phyloP scores from a whole-genome alignment of 208 protist genomes.

The Wallacemonas collosoma region DNA sequence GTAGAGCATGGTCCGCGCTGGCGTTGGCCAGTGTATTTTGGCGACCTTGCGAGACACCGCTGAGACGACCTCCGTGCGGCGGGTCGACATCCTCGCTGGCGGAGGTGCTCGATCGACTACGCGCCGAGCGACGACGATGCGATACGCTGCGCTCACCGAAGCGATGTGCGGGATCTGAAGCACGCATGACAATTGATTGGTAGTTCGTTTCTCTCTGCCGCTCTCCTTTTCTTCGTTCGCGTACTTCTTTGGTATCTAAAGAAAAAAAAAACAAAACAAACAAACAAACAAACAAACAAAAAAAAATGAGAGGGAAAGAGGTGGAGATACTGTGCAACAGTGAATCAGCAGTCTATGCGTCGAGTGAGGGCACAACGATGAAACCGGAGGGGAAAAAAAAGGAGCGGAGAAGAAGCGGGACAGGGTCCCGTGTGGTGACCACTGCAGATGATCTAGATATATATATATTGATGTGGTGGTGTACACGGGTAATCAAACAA shows the following conservation, averaged over 20 bases:
- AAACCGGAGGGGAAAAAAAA: too few species aligned
- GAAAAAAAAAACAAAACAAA: conserved; percentile 14
- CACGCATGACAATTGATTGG: neutral
- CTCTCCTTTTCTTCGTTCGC: neutral
- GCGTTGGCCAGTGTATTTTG: conserved; percentile 11
- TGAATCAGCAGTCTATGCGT: neutral
- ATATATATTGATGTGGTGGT: too few species aligned
- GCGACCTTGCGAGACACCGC: neutral
- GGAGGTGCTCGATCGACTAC: neutral
- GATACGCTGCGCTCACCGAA: conserved; percentile 4
- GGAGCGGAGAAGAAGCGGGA: too few species aligned
- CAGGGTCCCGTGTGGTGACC: too few species aligned
- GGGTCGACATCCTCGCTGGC: neutral
- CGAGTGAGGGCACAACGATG: too few species aligned
- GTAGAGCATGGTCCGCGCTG: neutral
- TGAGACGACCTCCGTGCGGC: neutral
- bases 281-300: neutral
- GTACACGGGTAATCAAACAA: too few species aligned
- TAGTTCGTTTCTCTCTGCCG: neutral
- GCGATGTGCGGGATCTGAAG: neutral
- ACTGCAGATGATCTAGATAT: too few species aligned
- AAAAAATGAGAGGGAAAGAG: neutral
- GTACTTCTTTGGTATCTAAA: neutral
- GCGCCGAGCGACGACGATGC: neutral
- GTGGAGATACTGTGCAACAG: neutral